Evolutionary conservation across 805 yeast species (phyloP).

Genomic region (Wickerhamiella qilinensis): DNA sequence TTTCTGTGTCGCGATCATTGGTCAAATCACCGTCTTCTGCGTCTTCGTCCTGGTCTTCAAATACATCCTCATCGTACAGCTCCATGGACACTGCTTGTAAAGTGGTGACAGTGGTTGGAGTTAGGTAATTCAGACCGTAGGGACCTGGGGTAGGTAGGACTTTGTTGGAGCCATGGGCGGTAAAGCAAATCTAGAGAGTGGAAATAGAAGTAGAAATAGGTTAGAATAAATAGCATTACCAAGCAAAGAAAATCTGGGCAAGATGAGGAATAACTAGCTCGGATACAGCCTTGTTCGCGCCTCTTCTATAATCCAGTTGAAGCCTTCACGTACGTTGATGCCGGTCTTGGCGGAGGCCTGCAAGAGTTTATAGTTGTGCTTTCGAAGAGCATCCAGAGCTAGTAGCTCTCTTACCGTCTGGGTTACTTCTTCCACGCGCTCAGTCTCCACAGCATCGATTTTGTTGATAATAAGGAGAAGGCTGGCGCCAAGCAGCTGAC

Average conservation of each 20-base stretch:
- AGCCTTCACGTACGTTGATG: slow-evolving; percentile 24
- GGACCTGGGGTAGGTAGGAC: too few relatives aligned
- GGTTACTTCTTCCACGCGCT: slow-evolving; percentile 11
- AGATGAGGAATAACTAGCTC: too few relatives aligned
- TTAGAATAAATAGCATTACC: too few relatives aligned
- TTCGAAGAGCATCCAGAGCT: slow-evolving; percentile 21
- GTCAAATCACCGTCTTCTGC: slow-evolving; percentile 29
- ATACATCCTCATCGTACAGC: slow-evolving; percentile 18
- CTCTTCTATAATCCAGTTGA: slow-evolving; percentile 30
- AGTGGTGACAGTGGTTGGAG: too few relatives aligned
- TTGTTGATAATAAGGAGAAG: slow-evolving; percentile 63
- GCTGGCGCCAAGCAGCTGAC: slow-evolving; percentile 50
- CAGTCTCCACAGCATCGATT: slow-evolving; percentile 34
- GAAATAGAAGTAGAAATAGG: too few relatives aligned
- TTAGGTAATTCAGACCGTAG: too few relatives aligned
- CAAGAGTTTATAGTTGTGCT: slow-evolving; percentile 28
- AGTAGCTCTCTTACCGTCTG: slow-evolving; percentile 14
- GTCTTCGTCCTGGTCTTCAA: slow-evolving; percentile 26
- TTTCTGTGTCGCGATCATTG: slow-evolving; percentile 15
- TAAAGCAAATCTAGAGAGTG: too few relatives aligned
- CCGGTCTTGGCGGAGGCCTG: slow-evolving; percentile 37
- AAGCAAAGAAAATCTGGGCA: too few relatives aligned
- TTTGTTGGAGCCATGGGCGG: too few relatives aligned
- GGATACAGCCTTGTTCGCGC: slow-evolving; percentile 24
- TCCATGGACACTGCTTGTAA: slow-evolving; percentile 3